Evolutionary conservation across 495 filamentous ascomycete species (phyloP), one percentile per base, ranked within the genome.

Genomic region (Clohesyomyces aquaticus): DNA sequence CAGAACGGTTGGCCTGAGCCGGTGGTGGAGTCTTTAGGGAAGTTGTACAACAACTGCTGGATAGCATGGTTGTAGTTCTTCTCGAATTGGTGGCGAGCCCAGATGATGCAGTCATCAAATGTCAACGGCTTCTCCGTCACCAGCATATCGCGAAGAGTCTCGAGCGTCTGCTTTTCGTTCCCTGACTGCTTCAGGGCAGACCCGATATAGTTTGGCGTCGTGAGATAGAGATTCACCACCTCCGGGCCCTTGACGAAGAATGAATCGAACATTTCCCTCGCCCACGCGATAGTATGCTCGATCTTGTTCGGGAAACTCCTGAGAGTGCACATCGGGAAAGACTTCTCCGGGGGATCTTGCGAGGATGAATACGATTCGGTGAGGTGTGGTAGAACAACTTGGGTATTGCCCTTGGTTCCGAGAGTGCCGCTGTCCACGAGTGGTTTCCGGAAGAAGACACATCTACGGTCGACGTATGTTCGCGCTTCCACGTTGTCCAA

Each of bases 291-390:
- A 4, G 95, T 99, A 72, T 99, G 95, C 77, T 99, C 91, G 72
- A 99, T 99, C 71, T 87, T 88, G 80, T 99, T 99, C 58, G 95
- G 95, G 82, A 99, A 99, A 80, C 92, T 96, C 63, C 92, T 85
- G 57, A 99, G 80, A 3, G 95, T 99, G 75, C 95, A 99, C 90
- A 96, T 96, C 1, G 95, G 95, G 85, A 98, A 97, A 0, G 92
- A 96, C 77, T 96, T 91, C 81, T 99, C 95, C 0, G 95, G 95
- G 1, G 95, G 95, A 78, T 99, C 95, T 71, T 96, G 95, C 4
- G 94, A 98, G 66, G 92, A 96, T 2, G 95, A 97, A 77, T 99
- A 99, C 0, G 94, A 97, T 78, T 99, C 95, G 6, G 95, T 98
- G 63, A 96, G 77, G 61, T 81, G 80, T 9, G 95, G 94, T 52